Conservation (phyloP, 1,139 yeast species). For the Yamadazyma siamensis region DNA sequence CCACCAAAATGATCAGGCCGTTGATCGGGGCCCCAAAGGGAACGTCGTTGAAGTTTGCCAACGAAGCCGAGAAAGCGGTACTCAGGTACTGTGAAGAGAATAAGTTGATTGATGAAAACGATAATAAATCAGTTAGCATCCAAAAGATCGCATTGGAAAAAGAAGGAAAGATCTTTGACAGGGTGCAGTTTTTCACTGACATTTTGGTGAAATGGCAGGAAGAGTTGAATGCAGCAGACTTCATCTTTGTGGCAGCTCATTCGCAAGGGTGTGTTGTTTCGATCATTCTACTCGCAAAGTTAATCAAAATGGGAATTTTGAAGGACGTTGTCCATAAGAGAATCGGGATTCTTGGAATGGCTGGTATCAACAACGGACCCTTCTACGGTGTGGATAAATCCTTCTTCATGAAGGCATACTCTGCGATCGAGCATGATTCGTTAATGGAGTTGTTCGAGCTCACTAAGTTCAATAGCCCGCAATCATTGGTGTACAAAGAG, state of each 20-base stretch:
- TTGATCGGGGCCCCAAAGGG: conserved; percentile 46
- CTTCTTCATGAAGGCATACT: conserved; percentile 79
- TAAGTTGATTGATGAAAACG: conserved; percentile 36
- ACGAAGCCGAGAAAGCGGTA: conserved; percentile 78
- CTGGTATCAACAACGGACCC: conserved; percentile 93
- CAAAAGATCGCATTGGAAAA: conserved; percentile 91
- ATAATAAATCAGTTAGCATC: conserved; percentile 51
- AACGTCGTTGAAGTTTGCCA: conserved; percentile 42
- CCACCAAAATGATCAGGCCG: conserved; percentile 70
- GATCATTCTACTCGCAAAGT: conserved; percentile 66
- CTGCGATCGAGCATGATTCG: conserved; percentile 86
- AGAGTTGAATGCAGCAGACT: conserved; percentile 74
- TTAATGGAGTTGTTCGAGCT: conserved; percentile 82
- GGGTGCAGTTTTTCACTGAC: conserved; percentile 78
- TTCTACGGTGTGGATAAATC: conserved; percentile 86
- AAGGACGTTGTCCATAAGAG: conserved; percentile 45
- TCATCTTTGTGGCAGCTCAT: conserved; percentile 85
- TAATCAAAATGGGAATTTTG: conserved; percentile 69
- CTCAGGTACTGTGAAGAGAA: conserved; percentile 67
- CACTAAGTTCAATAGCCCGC: conserved; percentile 69
- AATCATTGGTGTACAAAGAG: conserved; percentile 67
- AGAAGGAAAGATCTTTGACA: conserved; percentile 83
- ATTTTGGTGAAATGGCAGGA: conserved; percentile 68
- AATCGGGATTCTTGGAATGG: conserved; percentile 86
- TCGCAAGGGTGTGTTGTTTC: conserved; percentile 96